Percentiles rank a stretch among this genome's conserved stretches.
These are phyloP conservation scores for Paspalum vaginatum DNA, from an alignment of 176 grass and related monocot species.

Conservation along the genomic window DNA sequence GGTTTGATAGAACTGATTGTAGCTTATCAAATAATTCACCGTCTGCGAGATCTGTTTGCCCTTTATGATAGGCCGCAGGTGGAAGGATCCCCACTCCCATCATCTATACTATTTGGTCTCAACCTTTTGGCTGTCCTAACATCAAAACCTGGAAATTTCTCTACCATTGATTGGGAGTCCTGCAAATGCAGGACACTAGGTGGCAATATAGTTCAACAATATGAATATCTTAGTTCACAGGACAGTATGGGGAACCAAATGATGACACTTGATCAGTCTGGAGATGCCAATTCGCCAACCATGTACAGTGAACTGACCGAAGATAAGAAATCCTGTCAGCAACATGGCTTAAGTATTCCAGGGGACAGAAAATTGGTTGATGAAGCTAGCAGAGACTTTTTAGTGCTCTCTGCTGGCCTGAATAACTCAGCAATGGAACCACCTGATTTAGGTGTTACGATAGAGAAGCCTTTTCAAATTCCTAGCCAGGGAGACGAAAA, in stretches of 20 bases:
- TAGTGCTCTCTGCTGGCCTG: slow-evolving; percentile 36
- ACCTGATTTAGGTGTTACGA: slow-evolving; percentile 18
- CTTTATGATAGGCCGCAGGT: slow-evolving; percentile 97
- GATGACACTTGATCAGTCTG: slow-evolving; percentile 43
- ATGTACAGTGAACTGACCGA: slow-evolving; percentile 39
- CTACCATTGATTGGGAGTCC: slow-evolving; percentile 89
- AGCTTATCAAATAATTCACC: slow-evolving; percentile 97
- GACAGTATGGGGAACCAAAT: slow-evolving; percentile 48
- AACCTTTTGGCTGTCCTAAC: slow-evolving; percentile 89
- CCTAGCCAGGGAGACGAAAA: slow-evolving; percentile 56
- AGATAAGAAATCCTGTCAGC: slow-evolving; percentile 48
- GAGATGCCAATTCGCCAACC: slow-evolving; percentile 40
- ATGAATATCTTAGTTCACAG: slow-evolving; percentile 63
- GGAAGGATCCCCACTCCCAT: slow-evolving; percentile 98
- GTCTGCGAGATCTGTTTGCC: slow-evolving; percentile 90
- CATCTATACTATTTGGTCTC: slow-evolving; percentile 90
- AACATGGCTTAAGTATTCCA: slow-evolving; percentile 15
- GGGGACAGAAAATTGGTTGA: slow-evolving; percentile 26
- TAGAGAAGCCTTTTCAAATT: slow-evolving; percentile 41
- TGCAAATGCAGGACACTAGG: slow-evolving; percentile 64
- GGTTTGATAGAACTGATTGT: slow-evolving; percentile 90
- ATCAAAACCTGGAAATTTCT: slow-evolving; percentile 80
- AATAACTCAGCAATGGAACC: slow-evolving; percentile 41
- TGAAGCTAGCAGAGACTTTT: slow-evolving; percentile 50
- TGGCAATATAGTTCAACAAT: slow-evolving; percentile 57